Percentiles rank a stretch among this genome's conserved stretches.
phyloP scores from a whole-genome alignment of 345 rosid genomes.

The Adansonia digitata region DNA sequence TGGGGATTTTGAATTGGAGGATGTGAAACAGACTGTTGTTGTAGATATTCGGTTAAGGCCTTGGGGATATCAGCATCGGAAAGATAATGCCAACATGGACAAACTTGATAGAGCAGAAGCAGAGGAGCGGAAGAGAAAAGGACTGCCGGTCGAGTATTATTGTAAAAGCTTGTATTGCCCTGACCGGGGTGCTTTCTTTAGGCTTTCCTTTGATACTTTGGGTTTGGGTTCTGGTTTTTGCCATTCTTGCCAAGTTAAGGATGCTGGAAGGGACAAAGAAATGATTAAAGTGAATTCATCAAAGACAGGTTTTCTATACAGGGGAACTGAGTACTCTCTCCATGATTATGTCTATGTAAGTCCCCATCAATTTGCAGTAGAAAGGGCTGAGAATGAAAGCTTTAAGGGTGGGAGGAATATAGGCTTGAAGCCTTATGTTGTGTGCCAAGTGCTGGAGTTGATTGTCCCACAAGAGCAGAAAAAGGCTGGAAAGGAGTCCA shows the following conservation, averaged over 20 bases:
- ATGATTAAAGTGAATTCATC: constrained; percentile 24
- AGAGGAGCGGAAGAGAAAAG: constrained; percentile 48
- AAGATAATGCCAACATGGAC: constrained; percentile 32
- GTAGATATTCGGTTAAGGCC: constrained; percentile 44
- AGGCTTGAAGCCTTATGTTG: constrained; percentile 54
- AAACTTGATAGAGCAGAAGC: constrained; percentile 45
- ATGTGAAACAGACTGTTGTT: constrained; percentile 33
- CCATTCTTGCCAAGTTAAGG: constrained; percentile 39
- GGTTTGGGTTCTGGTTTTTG: constrained; percentile 51
- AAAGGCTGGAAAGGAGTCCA: constrained; percentile 26
- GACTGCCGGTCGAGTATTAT: constrained; percentile 42
- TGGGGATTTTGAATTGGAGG: constrained; percentile 35
- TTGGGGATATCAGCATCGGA: constrained; percentile 65
- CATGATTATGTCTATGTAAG: constrained; percentile 53
- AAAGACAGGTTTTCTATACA: constrained; percentile 28
- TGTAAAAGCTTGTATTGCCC: constrained; percentile 63
- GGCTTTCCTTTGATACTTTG: constrained; percentile 38
- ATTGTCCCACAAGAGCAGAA: constrained; percentile 26
- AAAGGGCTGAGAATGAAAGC: constrained; percentile 21
- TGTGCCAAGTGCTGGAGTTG: constrained; percentile 60
- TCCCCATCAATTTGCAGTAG: constrained; percentile 32
- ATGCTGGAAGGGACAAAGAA: constrained; percentile 29
- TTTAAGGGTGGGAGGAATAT: constrained; percentile 61
- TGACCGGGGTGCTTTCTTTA: constrained; percentile 61
- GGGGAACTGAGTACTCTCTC: constrained; percentile 35